Evolutionary conservation across 495 filamentous ascomycete species (phyloP), one percentile per base, ranked within the genome.

Genomic region (Aspergillus funiculosus): DNA sequence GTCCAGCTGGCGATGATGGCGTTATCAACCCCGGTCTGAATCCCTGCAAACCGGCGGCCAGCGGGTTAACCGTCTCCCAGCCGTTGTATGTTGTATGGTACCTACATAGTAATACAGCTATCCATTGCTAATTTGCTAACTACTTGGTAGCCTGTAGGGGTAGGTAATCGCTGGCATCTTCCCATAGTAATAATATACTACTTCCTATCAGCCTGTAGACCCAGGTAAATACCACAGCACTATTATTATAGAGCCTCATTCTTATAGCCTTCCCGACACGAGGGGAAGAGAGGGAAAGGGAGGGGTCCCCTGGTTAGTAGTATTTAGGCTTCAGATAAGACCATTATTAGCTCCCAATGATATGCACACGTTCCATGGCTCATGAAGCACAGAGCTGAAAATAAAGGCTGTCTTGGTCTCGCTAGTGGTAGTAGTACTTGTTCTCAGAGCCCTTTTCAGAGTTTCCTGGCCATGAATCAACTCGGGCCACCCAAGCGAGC

Each of bases 1-100:
- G 20, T 19, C 32, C 37, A 48, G 36, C 36, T 39, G 44, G 36
- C 37, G 29, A 39, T n/a, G n/a, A 43, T 39, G 48, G 40, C 29
- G 27, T 43, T 45, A 51, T 51, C 48, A 27, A 32, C 35, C 46
- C 36, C 43, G 13, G 39, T 42, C 41, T 25, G 31, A 25, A 39
- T 15, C 29, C 37, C 37, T 40, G 37, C 26, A 35, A 40, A 31
- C 28, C 6, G 24, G n/a, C 14, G 13, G 22, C 9, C 21, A 31
- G 21, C 21, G 39, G 26, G 19, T 29, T 41, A 21, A 41, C 9
- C 2, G 13, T 20, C n/a, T n/a, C n/a, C 5, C 29, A 24, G 28
- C 11, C 28, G 10, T 13, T n/a, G n/a, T n/a, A n/a, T n/a, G n/a
- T n/a, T n/a, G n/a, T n/a, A n/a, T 30, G 10, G 28, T 43, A 34